Evolutionary conservation across 371 early-diverging fungal genomes (phyloP), one percentile per base, ranked within the genome.

Genomic region (Mortierella sp.): DNA sequence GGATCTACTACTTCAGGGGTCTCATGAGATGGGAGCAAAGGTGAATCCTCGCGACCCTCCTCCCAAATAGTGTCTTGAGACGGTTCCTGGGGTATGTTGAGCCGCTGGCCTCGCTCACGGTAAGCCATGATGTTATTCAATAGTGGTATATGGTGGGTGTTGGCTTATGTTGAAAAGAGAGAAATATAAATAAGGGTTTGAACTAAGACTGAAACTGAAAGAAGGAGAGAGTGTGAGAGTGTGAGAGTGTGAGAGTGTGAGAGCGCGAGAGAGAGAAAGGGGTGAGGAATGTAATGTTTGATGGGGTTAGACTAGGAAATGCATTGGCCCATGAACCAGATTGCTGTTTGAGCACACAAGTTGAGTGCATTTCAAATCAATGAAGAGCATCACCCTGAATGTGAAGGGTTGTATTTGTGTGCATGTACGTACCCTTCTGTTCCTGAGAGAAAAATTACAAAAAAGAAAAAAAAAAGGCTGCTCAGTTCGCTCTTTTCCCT

Each of bases 11-110:
- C 20, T 3, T 59, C 30, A 6, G 47, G 28, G 6, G 57, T 40
- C 9, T 28, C 30, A 18, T 55, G 4, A 40, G 52, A 16, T 59
- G 8, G 62, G 1, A 64, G 69, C 35, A 62, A 32, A 20, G 72
- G 59, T 4, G 64, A 10, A 47, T 65, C 32, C 35, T 75, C 66
- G 55, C 55, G 1, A 30, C 14, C 55, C 1, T 64, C 58, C 3
- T 63, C 60, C 52, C 32, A 57, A 14, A 73, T 57, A 24, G 64
- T 73, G 30, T 58, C 63, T n/a, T 66, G 57, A 30, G 68, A 62
- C 35, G 43, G 9, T 14, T 55, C 49, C 18, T 64, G 64, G 18
- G 68, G 68, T 32, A 64, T 40, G 14, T 39, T 45, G 16, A 57
- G 40, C 24, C 58, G 63, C 14, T 58, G 30, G 51, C 70, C 52